Base-by-base conservation (phyloP, 495 filamentous ascomycete genomes). In the Acidiella bohemica region DNA sequence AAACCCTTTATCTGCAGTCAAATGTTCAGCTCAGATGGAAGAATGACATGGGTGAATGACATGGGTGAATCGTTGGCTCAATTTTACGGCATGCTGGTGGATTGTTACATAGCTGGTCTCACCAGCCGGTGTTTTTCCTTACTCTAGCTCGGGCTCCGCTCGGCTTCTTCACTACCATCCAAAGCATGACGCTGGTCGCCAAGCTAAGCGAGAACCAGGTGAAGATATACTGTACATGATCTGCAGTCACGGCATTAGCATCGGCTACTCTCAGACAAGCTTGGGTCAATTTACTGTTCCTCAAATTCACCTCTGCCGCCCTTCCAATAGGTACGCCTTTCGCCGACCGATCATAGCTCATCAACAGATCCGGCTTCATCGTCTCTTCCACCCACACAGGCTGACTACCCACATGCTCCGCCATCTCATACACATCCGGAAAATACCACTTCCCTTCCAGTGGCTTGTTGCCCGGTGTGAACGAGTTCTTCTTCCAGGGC, bases 401-500 rank as follows among this genome's bases (percentile, higher is more conserved):
- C 65, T 93, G 82, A 48, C 80, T 84, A 1, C 81, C 84, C 30
- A 77, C 78, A 51, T 84, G 60, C 28, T 65, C 65, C n/a, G 90
- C 90, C 90, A 97, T 97, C 67, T 94, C 70, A 51, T 72, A 58
- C 31, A 97, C 80, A 59, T 95, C 92, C 1, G 90, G 88, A 49
- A 96, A 97, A 59, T 94, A 90, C 54, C 90, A 97, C 62, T 82
- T 80, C 37, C 75, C 75, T 42, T 69, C 71, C 45, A 87, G 78
- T 0, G 87, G 86, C 44, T 73, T 65, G 51, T 96, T 97, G 0
- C 77, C 76, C 0, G 90, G 90, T 42, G 90, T 97, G 54, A 97
- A 97, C 70, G 86, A 78, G 54, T 97, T 97, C 71, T 84, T 92
- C 70, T 85, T 82, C 78, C 83, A 92, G 21, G 92, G 88, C 64